Percentiles rank a stretch among this genome's conserved stretches.
phyloP scores from a whole-genome alignment of 352 stramenopile genomes.

The Pythium guiyangense region DNA sequence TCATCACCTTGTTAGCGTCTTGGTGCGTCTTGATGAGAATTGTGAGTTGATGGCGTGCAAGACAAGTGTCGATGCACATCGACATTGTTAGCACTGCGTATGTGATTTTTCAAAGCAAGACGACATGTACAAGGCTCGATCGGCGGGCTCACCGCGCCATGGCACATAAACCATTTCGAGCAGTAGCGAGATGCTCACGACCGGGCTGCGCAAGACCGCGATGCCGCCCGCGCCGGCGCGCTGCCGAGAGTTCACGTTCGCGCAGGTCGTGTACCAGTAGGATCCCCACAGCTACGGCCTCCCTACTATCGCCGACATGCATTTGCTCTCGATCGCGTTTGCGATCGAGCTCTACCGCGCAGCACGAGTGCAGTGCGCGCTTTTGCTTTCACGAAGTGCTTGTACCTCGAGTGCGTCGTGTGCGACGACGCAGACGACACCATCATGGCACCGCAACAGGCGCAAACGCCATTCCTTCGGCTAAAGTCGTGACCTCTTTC shows the following conservation, averaged over 20 bases:
- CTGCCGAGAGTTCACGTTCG: conserved; percentile 39
- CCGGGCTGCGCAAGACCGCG: conserved; percentile 33
- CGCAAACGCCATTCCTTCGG: too few species aligned
- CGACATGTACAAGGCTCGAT: conserved; percentile 55
- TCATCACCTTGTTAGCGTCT: too few species aligned
- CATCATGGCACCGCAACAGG: conserved; percentile 1
- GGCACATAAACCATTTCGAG: conserved; percentile 76
- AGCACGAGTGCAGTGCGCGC: conserved; percentile 71
- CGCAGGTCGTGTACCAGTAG: conserved; percentile 76
- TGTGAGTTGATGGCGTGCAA: too few species aligned
- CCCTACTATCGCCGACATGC: conserved; percentile 72
- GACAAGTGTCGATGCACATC: too few species aligned
- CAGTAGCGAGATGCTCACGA: conserved; percentile 73
- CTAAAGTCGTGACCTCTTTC: too few species aligned
- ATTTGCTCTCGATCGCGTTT: conserved; percentile 67
- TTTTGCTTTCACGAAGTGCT: conserved; percentile 74
- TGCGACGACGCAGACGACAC: conserved; percentile 32
- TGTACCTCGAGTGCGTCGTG: conserved; percentile 71
- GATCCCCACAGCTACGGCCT: conserved; percentile 79
- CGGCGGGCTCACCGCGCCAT: conserved; percentile 66
- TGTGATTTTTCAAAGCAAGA: too few species aligned
- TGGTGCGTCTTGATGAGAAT: too few species aligned
- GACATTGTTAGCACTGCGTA: too few species aligned
- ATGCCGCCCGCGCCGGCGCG: conserved; percentile 11
- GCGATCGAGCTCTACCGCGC: conserved; percentile 57